Percentiles rank a stretch among this genome's conserved stretches.
Conservation (phyloP, 306 rosid genomes). For the Argentina anserina region DNA sequence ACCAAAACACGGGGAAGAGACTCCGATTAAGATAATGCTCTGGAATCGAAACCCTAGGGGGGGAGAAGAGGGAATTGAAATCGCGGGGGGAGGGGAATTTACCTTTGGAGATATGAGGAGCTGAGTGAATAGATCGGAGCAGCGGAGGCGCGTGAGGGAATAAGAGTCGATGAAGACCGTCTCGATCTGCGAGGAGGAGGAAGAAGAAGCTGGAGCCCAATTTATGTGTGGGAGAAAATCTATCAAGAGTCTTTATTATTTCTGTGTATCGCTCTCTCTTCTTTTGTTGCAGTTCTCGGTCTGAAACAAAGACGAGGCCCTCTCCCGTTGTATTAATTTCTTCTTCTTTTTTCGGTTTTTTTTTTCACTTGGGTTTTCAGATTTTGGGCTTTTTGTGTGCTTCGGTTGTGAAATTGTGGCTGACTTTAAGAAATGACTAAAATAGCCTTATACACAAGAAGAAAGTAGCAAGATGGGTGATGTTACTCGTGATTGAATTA, state of each 20-base stretch:
- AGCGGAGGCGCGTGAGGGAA: slow-evolving; percentile 29
- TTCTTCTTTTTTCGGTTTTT: not conserved
- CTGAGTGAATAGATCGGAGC: slow-evolving; percentile 62
- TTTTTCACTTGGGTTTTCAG: too few species aligned
- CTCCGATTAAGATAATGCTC: slow-evolving; percentile 7
- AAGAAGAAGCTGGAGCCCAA: slow-evolving; percentile 16
- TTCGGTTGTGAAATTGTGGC: too few species aligned
- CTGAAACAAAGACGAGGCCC: slow-evolving; percentile 50
- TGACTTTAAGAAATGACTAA: too few species aligned
- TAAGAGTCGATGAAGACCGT: slow-evolving; percentile 19
- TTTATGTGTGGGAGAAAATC: slow-evolving; percentile 15
- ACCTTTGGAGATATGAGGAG: slow-evolving; percentile 34
- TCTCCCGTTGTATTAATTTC: slow-evolving; percentile 17
- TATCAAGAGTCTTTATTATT: not conserved
- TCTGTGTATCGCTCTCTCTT: slow-evolving; percentile 15
- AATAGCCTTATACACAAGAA: too few species aligned
- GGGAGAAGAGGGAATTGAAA: slow-evolving; percentile 1
- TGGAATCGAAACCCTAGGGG: slow-evolving; percentile 29
- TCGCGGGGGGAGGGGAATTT: slow-evolving; percentile 10
- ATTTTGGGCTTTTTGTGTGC: too few species aligned
- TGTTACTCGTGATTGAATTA: too few species aligned
- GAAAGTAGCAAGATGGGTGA: too few species aligned
- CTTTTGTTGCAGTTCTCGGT: slow-evolving; percentile 51
- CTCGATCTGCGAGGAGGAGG: slow-evolving; percentile 58
- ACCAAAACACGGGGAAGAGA: slow-evolving; percentile 15